Conservation (phyloP, 495 filamentous ascomycete genomes). For the Xylaria palmicola region DNA sequence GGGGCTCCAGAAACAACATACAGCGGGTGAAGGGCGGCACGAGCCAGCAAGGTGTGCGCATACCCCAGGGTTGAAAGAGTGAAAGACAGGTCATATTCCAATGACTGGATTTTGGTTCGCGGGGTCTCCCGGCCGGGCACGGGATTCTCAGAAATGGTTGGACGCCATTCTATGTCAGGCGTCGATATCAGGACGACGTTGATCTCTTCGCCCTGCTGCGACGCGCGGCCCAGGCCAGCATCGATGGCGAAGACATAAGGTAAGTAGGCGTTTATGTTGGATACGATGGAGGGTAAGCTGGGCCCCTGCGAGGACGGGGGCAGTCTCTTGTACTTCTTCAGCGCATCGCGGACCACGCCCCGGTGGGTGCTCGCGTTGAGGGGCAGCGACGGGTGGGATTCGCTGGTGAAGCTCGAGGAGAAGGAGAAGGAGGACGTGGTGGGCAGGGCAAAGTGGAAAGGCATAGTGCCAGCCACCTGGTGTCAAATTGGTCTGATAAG, state of each 20-base stretch:
- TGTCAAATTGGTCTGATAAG: no score
- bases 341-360: constrained; percentile 68
- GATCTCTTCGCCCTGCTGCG: constrained; percentile 57
- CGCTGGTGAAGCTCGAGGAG: constrained; percentile 63
- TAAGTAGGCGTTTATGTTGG: constrained; percentile 69
- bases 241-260: constrained; percentile 77
- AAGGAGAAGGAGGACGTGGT: constrained; percentile 84
- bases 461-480: constrained; percentile 61
- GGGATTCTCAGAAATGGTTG: constrained; percentile 61
- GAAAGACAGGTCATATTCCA: constrained; percentile 84
- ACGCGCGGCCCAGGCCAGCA: constrained; percentile 57
- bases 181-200: constrained; percentile 54
- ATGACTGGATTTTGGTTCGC: constrained; percentile 64
- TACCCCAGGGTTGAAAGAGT: constrained; percentile 73
- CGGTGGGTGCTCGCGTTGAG: constrained; percentile 74
- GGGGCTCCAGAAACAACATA: constrained; percentile 55
- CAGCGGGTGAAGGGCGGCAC: constrained; percentile 52
- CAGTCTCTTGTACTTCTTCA: constrained; percentile 82
- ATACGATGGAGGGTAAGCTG: constrained; percentile 65
- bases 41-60: constrained; percentile 67
- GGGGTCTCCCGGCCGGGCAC: constrained; percentile 58
- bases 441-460: constrained; percentile 78
- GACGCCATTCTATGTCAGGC: constrained; percentile 75
- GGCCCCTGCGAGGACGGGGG: constrained; percentile 62
- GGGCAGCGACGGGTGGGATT: constrained; percentile 81